These are phyloP conservation scores for Boletales sp. DNA, from an alignment of 768 basidiomycete species.

Conservation along the genomic window DNA sequence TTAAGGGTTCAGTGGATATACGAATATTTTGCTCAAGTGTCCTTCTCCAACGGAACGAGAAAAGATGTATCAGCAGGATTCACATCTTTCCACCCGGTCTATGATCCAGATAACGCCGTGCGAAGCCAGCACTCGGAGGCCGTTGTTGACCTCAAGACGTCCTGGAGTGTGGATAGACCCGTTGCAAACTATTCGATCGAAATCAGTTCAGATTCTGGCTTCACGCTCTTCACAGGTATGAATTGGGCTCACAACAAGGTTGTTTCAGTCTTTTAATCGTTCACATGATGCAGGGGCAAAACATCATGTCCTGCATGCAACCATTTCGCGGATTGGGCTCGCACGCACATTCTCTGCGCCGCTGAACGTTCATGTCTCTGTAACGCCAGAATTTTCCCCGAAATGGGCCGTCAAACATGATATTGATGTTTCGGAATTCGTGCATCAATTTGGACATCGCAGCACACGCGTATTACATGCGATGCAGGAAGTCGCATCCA, in stretches of 20 bases:
- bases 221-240: slow-evolving; percentile 1
- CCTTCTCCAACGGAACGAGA: slow-evolving; percentile 14
- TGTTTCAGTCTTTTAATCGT: too few species aligned
- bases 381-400: background rate
- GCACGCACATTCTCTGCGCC: slow-evolving; percentile 6
- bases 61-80: slow-evolving; percentile 13
- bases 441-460: too few species aligned
- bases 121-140: background rate
- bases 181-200: slow-evolving; percentile 2
- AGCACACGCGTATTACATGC: background rate
- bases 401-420: slow-evolving; percentile 9
- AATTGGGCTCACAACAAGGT: too few species aligned
- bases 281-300: background rate
- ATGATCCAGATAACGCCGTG: background rate
- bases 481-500: too few species aligned
- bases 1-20: slow-evolving; percentile 11
- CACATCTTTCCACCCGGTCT: slow-evolving; percentile 15
- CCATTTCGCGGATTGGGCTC: slow-evolving; percentile 13
- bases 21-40: slow-evolving; percentile 15
- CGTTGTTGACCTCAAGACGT: background rate
- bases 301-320: background rate
- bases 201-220: background rate
- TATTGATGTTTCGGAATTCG: background rate
- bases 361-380: background rate
- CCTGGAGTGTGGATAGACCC: background rate